Evolutionary conservation across 768 basidiomycete species (phyloP).

Genomic region (Paxillus involutus): DNA sequence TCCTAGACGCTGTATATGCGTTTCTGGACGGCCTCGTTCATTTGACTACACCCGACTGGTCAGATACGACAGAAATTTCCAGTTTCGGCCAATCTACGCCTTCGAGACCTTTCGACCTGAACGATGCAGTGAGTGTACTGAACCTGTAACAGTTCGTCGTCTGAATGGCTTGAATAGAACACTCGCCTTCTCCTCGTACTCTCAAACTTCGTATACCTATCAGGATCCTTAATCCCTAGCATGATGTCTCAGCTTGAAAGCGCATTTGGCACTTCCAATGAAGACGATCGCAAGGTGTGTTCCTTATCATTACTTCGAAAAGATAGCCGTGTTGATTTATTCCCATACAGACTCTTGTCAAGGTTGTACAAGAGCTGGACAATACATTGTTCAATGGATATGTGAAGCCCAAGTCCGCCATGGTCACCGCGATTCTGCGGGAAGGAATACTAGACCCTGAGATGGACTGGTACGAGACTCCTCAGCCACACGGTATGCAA

Average conservation of each 20-base stretch:
- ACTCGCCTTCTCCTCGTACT: conserved; percentile 84
- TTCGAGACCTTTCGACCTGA: conserved; percentile 49
- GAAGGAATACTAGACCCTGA: conserved; percentile 74
- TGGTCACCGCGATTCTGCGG: conserved; percentile 65
- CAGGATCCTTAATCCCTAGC: conserved; percentile 65
- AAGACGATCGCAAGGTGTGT: conserved; percentile 69
- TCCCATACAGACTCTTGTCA: conserved; percentile 58
- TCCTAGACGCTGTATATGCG: conserved; percentile 81
- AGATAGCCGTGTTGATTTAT: not conserved
- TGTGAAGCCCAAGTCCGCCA: conserved; percentile 76
- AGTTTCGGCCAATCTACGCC: conserved; percentile 15
- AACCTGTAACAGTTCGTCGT: not conserved
- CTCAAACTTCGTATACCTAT: conserved; percentile 83
- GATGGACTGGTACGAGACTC: conserved; percentile 95
- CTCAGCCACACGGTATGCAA: conserved; percentile 80
- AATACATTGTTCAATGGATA: conserved; percentile 88
- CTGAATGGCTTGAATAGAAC: conserved; percentile 52
- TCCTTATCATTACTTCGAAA: not conserved
- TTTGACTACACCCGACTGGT: conserved; percentile 72
- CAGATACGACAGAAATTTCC: conserved; percentile 21
- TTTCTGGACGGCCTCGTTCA: conserved; percentile 85
- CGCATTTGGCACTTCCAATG: conserved; percentile 39
- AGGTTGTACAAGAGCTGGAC: conserved; percentile 82
- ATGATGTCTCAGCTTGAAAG: conserved; percentile 78
- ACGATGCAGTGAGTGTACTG: conserved; percentile 51